phyloP scores from a whole-genome alignment of 495 filamentous ascomycete genomes.

The Letharia columbiana region DNA sequence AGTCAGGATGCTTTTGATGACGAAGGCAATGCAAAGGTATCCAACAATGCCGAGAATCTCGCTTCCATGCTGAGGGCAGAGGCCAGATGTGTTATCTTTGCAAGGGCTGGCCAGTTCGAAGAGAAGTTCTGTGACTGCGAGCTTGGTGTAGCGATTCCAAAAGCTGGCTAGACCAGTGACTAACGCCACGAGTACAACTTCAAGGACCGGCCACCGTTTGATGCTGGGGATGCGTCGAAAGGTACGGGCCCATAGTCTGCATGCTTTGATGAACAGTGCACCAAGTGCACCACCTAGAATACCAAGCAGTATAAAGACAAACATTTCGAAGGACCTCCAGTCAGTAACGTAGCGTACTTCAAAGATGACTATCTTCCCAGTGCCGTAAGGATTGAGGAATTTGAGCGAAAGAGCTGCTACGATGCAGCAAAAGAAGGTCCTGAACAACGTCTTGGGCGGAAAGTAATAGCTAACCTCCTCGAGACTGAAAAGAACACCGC shows the following conservation, averaged over 20 bases:
- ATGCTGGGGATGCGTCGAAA: conserved; percentile 76
- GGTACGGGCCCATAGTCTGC: conserved; percentile 73
- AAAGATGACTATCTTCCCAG: conserved; percentile 92
- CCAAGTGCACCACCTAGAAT: conserved; percentile 75
- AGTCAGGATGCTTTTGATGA: conserved; percentile 84
- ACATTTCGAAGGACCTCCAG: conserved; percentile 90
- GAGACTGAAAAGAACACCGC: conserved; percentile 85
- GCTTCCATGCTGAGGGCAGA: conserved; percentile 65
- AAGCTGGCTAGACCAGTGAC: conserved; percentile 78
- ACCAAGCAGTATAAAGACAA: conserved; percentile 75
- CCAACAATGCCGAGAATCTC: conserved; percentile 65
- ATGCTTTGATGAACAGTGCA: conserved; percentile 95
- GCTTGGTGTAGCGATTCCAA: conserved; percentile 86
- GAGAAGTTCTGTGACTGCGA: conserved; percentile 83
- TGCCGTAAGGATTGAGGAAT: conserved; percentile 93
- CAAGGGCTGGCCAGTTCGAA: conserved; percentile 88
- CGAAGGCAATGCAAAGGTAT: conserved; percentile 66
- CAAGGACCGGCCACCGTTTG: conserved; percentile 74
- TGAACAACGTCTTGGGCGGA: conserved; percentile 94
- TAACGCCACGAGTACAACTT: conserved; percentile 80
- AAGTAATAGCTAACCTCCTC: conserved; percentile 98
- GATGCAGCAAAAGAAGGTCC: conserved; percentile 98
- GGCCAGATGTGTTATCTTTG: conserved; percentile 53
- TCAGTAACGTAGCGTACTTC: conserved; percentile 86
- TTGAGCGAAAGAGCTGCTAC: conserved; percentile 81